phyloP scores from a whole-genome alignment of 148 eudicot species.

The Simmondsia chinensis region DNA sequence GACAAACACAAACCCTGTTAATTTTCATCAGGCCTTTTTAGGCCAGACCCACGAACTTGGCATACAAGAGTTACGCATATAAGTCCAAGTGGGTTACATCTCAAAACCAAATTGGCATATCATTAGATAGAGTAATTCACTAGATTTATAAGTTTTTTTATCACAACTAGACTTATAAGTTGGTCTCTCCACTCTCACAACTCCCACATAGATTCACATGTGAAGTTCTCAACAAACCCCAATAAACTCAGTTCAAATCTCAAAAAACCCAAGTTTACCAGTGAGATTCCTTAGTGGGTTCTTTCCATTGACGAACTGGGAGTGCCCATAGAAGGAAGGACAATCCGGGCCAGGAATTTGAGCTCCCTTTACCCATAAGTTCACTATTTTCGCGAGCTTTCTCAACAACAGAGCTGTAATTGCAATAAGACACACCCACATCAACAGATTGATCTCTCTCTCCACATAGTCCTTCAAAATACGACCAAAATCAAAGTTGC shows the following conservation, averaged over 20 bases:
- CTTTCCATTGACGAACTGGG: constrained; percentile 17
- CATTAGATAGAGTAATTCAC: too few relatives aligned
- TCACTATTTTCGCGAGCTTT: constrained; percentile 20
- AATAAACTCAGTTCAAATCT: neutral
- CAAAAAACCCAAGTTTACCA: constrained; percentile 14
- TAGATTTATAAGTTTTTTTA: too few relatives aligned
- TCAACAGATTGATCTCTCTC: constrained; percentile 37
- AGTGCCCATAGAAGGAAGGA: constrained; percentile 42
- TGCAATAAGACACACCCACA: constrained; percentile 39
- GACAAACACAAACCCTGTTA: too few relatives aligned
- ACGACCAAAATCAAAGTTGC: constrained; percentile 10
- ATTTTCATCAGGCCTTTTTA: too few relatives aligned
- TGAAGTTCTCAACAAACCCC: neutral
- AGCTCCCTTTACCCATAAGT: constrained; percentile 32
- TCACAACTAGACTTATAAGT: too few relatives aligned
- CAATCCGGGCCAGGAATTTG: constrained; percentile 39
- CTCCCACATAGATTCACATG: neutral
- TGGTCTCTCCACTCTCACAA: too few relatives aligned
- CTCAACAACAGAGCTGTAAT: constrained; percentile 25
- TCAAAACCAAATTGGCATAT: too few relatives aligned
- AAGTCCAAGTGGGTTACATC: too few relatives aligned
- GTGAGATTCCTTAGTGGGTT: constrained; percentile 20
- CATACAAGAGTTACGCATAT: too few relatives aligned
- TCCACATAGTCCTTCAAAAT: constrained; percentile 25
- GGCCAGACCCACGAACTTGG: too few relatives aligned